Percentiles rank a stretch among this genome's conserved stretches.
These are phyloP conservation scores for Cercospora sojina DNA, from an alignment of 2,329 filamentous ascomycete genomes.

Conservation along the genomic window DNA sequence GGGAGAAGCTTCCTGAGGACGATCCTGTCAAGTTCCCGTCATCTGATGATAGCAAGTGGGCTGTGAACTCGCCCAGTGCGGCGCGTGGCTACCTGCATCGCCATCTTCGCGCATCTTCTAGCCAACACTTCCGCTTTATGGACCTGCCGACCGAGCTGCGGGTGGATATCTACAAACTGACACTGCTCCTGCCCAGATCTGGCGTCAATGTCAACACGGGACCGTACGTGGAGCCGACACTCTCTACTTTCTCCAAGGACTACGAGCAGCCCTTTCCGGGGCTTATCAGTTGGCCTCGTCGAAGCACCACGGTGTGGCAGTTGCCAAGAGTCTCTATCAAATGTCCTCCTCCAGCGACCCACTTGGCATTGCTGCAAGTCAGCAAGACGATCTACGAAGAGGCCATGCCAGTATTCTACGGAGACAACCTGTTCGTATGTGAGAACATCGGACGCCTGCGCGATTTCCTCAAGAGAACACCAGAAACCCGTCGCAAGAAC, in stretches of 20 bases:
- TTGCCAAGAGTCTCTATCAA: background rate
- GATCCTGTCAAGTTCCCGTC: background rate
- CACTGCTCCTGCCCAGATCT: conserved; percentile 12
- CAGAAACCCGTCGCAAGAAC: background rate
- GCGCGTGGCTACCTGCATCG: background rate
- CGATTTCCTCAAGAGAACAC: background rate
- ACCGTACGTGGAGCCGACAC: background rate
- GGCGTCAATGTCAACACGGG: background rate
- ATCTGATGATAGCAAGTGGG: background rate
- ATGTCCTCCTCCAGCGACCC: background rate
- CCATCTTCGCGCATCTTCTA: background rate
- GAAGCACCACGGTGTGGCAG: background rate
- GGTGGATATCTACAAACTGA: conserved; percentile 11
- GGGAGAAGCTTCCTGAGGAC: background rate
- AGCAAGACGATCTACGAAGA: conserved; percentile 21
- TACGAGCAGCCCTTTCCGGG: background rate
- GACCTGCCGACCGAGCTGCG: conserved; percentile 19
- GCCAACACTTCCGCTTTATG: conserved; percentile 10
- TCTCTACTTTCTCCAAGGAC: conserved; percentile 1
- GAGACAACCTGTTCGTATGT: conserved; percentile 13
- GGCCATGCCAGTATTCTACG: conserved; percentile 22
- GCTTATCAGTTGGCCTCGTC: background rate
- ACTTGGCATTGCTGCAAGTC: conserved; percentile 20
- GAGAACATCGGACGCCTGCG: background rate
- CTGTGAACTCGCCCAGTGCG: background rate